Base-by-base conservation (phyloP, 371 early-diverging fungal species). In the Zopfochytrium polystomum region DNA sequence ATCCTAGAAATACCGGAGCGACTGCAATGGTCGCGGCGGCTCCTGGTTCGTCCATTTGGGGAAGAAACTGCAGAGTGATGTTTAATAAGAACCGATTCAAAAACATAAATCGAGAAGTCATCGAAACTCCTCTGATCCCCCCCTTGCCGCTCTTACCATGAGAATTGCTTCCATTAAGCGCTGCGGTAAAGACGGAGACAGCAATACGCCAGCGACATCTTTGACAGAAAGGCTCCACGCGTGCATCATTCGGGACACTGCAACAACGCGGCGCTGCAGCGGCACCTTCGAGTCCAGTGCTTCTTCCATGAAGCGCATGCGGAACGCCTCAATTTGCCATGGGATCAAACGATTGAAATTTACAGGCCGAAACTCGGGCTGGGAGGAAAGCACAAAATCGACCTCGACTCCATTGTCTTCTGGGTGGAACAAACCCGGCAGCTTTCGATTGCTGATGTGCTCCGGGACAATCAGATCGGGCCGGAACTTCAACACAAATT, bases 71-170 rank as follows among this genome's bases (percentile, higher is more conserved):
- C 29, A 58, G 18, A 52, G 18, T 7, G n/a, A n/a, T n/a, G n/a
- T n/a, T n/a, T n/a, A n/a, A n/a, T n/a, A n/a, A n/a, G 11, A 38
- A 38, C n/a, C 38, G n/a, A 38, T 11, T 11, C 9, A n/a, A 9
- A 11, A 11, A 38, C n/a, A n/a, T n/a, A n/a, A n/a, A 52, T 27
- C 30, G 23, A 13, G 52, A 27, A 5, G 30, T 7, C 52, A 7
- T 43, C 11, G 43, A 52, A 51, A 61, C 35, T 15, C 3, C 48
- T 13, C 13, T 13, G 27, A 23, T 23, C n/a, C n/a, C n/a, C n/a
- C n/a, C n/a, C n/a, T n/a, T n/a, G n/a, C n/a, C n/a, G n/a, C 47
- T 6, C 47, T 44, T 27, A 63, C 63, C 65, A 64, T 64, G 53
- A 64, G 55, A 30, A 64, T 55, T 11, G 59, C 58, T 44, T 64